Evolutionary conservation across 495 filamentous ascomycete genomes (phyloP), one percentile per base, ranked within the genome.

Genomic region (Penicillium robsamsonii): DNA sequence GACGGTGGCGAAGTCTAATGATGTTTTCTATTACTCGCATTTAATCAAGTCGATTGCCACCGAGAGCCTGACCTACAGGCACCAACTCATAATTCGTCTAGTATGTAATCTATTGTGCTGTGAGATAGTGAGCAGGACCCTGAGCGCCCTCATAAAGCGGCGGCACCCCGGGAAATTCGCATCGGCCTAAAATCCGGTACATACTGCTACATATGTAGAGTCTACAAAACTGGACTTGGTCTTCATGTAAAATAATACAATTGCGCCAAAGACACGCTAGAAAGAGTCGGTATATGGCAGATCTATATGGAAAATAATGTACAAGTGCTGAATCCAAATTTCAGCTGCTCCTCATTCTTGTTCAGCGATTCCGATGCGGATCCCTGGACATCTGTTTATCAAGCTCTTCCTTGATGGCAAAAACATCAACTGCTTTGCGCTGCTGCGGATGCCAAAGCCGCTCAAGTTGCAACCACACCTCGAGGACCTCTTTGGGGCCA

Each of bases 401-500:
- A 27, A 79, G 60, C 57, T 76, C 76, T 44, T 76, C 72, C 48
- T 65, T 69, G 43, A 77, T 60, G 27, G 63, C 68, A 35, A 69
- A 43, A 11, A 75, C 71, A 58, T 79, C 76, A 24, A 52, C 42
- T 24, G 65, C 65, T 45, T 64, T 72, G 57, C 75, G 75, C 46
- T 70, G 71, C 24, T 64, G 30, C 17, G 70, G 70, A 45, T 74
- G 68, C 76, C 76, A 79, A 15, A 77, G 66, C 12, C 62, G 59
- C 48, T 79, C 74, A 29, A 79, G 68, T 40, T 74, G 70, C 37
- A 72, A 44, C 73, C 72, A 79, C 37, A 65, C 72, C 38, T 76
- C 70, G 56, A 75, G 63, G 25, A 77, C 58, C 52, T 75, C 71
- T 18, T 68, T 50, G 10, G 68, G 66, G 3, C 68, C 68, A 50